phyloP scores from a whole-genome alignment of 352 stramenopile genomes.

The Thalassiosira mediterranea region DNA sequence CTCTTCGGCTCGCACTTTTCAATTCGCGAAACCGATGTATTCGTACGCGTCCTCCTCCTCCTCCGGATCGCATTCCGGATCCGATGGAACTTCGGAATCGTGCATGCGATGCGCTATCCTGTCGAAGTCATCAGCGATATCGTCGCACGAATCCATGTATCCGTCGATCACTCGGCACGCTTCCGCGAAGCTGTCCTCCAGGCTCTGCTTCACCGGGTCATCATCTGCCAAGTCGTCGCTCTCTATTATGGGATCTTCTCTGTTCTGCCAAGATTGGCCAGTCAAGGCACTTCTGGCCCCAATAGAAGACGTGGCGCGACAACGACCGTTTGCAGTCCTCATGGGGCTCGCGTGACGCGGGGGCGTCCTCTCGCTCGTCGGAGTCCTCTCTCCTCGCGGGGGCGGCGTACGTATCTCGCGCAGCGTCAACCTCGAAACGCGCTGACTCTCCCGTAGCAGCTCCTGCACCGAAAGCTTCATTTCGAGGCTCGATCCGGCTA shows the following conservation, averaged over 20 bases:
- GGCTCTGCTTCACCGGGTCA: neutral
- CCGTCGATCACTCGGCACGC: conserved; percentile 47
- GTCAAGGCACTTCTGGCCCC: too few relatives aligned
- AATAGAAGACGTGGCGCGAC: neutral
- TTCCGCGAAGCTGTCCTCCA: conserved; percentile 50
- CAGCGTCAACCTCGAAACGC: conserved; percentile 14
- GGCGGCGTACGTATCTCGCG: too few relatives aligned
- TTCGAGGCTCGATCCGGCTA: conserved; percentile 31
- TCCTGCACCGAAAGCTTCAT: conserved; percentile 34
- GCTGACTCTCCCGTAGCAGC: conserved; percentile 31
- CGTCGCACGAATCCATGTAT: conserved; percentile 44
- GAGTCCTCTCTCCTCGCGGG: too few relatives aligned
- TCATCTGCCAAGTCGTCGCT: conserved; percentile 1
- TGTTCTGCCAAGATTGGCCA: too few relatives aligned
- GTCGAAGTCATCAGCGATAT: conserved; percentile 49
- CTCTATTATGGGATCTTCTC: conserved; percentile 13
- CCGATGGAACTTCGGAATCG: conserved; percentile 11
- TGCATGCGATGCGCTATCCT: conserved; percentile 47
- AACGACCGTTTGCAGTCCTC: neutral
- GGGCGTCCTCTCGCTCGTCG: conserved; percentile 5
- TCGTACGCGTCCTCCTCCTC: too few relatives aligned
- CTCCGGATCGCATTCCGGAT: conserved; percentile 14
- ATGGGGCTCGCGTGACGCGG: neutral
- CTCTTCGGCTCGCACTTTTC: too few relatives aligned
- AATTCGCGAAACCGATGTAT: too few relatives aligned